Evolutionary conservation across 805 yeast species (phyloP).

Genomic region (Ogataea pilisensis): DNA sequence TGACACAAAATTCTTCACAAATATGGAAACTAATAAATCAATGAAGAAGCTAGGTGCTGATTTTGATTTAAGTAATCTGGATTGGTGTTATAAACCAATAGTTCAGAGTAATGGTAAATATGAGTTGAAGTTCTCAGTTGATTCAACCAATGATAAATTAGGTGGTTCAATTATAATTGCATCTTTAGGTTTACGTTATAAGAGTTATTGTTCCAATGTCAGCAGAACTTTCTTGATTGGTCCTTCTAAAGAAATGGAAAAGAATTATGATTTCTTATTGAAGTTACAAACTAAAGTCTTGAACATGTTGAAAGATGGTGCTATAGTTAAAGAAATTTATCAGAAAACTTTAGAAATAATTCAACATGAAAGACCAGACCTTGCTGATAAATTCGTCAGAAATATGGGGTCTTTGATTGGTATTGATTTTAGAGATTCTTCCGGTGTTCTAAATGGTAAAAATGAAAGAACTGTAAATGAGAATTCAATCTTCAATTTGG

Average conservation of each 20-base stretch:
- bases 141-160: constrained; percentile 60
- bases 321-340: constrained; percentile 63
- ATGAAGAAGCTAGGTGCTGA: constrained; percentile 59
- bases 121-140: constrained; percentile 80
- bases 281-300: constrained; percentile 66
- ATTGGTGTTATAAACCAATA: constrained; percentile 93
- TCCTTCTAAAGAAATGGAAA: constrained; percentile 75
- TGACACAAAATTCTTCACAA: constrained; percentile 61
- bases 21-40: constrained; percentile 40
- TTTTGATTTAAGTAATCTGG: constrained; percentile 71
- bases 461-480: constrained; percentile 63
- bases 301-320: constrained; percentile 60
- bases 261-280: constrained; percentile 72
- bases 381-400: constrained; percentile 62
- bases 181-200: constrained; percentile 82
- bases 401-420: constrained; percentile 89
- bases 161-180: constrained; percentile 79
- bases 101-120: constrained; percentile 84
- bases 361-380: constrained; percentile 58
- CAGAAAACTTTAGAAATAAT: constrained; percentile 57
- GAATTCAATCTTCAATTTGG: constrained; percentile 71
- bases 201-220: constrained; percentile 81
- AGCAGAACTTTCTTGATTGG: constrained; percentile 87
- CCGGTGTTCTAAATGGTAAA: constrained; percentile 67
- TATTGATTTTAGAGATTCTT: constrained; percentile 80